Conservation (phyloP, 2,329 filamentous ascomycete genomes). For the Fusarium sp. region DNA sequence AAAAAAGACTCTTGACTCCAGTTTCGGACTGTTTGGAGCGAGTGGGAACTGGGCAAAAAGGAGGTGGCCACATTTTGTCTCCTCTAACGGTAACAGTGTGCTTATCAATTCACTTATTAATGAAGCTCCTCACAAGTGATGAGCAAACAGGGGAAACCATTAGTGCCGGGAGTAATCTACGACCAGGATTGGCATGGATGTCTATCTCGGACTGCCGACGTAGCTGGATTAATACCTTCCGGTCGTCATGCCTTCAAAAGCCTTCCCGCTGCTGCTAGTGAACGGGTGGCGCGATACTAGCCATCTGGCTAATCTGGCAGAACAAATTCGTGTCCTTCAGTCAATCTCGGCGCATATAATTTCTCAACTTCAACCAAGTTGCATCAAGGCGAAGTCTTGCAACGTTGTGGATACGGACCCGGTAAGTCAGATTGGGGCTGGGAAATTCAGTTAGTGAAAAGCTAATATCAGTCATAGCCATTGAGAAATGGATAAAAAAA, state of each 20-base stretch:
- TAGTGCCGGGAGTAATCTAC: neutral
- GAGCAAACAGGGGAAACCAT: neutral
- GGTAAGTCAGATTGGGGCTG: conserved; percentile 17
- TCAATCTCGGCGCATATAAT: neutral
- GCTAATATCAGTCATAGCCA: conserved; percentile 7
- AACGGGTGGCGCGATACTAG: conserved; percentile 38
- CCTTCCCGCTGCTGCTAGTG: conserved; percentile 15
- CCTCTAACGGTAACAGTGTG: conserved; percentile 3
- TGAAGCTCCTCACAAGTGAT: neutral
- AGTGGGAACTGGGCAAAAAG: conserved; percentile 32
- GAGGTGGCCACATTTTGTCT: conserved; percentile 29
- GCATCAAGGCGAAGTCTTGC: conserved; percentile 8
- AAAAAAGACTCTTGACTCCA: conserved; percentile 7
- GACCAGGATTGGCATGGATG: neutral
- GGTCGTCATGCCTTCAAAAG: neutral
- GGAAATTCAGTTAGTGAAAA: conserved; percentile 21
- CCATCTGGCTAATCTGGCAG: conserved; percentile 34
- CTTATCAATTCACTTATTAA: conserved; percentile 5
- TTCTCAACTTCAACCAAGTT: conserved; percentile 9
- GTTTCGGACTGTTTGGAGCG: conserved; percentile 13
- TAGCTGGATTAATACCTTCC: too few species aligned
- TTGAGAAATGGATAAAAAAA: conserved; percentile 16
- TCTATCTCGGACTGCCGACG: neutral
- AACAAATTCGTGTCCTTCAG: neutral
- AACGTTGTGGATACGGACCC: conserved; percentile 16